Evolutionary conservation across 1,284 basidiomycete genomes (phyloP), one percentile per base, ranked within the genome.

Genomic region (Sutorius eximius): DNA sequence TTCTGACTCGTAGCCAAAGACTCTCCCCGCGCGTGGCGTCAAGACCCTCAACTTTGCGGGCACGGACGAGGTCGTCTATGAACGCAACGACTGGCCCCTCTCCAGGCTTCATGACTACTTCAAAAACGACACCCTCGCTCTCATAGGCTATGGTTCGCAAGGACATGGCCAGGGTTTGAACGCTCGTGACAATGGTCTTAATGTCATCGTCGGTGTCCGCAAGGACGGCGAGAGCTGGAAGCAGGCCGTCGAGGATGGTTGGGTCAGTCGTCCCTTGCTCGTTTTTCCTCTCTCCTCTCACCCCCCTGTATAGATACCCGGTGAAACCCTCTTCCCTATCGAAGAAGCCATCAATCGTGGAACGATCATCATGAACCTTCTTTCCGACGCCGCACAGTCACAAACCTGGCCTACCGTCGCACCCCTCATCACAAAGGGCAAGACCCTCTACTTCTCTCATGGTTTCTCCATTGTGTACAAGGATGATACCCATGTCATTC

Each of bases 381-480:
- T 99, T 65, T 98, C 95, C 52, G 97, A 99, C 73, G 97, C 97
- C 50, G 96, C 96, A 32, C 97, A 99, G 79, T 95, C 93, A 32
- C 84, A 90, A 73, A 98, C 95, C 37, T 99, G 96, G 96, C 80
- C 87, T 46, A 79, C 83, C 59, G 71, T 99, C 68, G 88, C 86
- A 43, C 94, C 95, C 59, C 83, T 95, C 65, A 94, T 98, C 80
- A 98, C 93, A 76, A 95, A 96, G 85, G 95, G 93, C 77, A 98
- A 99, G 85, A 99, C 97, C 24, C 89, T 99, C 64, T 98, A 99
- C 89, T 99, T 99, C 82, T 94, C 95, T 9, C 97, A 99, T 77
- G 97, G 97, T 71, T 99, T 99, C 89, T 98, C 95, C 64, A 85
- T 98, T 65, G 94, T 99, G 62, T 99, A 91, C 88, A 94, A 96